Evolutionary conservation across 352 stramenopile species (phyloP).

Genomic region (Phytophthora cactorum): DNA sequence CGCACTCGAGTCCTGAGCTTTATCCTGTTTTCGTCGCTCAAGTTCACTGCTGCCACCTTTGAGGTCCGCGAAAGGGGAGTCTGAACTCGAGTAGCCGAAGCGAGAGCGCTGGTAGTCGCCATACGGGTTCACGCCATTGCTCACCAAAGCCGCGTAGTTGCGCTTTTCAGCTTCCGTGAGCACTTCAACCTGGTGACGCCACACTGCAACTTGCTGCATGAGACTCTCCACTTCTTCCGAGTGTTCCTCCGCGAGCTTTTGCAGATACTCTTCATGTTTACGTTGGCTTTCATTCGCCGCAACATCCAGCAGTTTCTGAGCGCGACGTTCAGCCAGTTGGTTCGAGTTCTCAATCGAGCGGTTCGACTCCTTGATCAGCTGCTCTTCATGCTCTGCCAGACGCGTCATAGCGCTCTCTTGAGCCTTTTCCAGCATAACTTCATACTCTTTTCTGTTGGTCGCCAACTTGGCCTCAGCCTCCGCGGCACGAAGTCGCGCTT

Average conservation of each 20-base stretch:
- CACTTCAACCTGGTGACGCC: conserved; percentile 86
- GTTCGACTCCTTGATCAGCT: conserved; percentile 79
- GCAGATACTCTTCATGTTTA: conserved; percentile 77
- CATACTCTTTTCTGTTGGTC: conserved; percentile 46
- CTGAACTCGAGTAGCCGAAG: conserved; percentile 44
- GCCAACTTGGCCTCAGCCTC: conserved; percentile 44
- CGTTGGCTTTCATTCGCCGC: conserved; percentile 59
- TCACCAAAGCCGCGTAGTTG: conserved; percentile 71
- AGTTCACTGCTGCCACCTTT: conserved; percentile 16
- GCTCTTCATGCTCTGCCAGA: conserved; percentile 69
- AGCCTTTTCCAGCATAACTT: conserved; percentile 53
- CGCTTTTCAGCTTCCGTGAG: conserved; percentile 83
- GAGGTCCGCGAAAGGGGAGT: conserved; percentile 30
- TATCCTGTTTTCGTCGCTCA: conserved; percentile 14
- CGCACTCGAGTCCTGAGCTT: conserved; percentile 6
- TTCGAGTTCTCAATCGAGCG: conserved; percentile 78
- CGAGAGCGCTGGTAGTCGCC: conserved; percentile 60
- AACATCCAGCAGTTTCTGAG: conserved; percentile 59
- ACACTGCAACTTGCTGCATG: conserved; percentile 82
- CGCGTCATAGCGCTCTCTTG: conserved; percentile 49
- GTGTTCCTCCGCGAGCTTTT: conserved; percentile 83
- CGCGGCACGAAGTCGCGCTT: conserved; percentile 41
- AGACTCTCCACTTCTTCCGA: conserved; percentile 84
- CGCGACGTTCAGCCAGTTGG: conserved; percentile 53
- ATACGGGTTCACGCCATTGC: conserved; percentile 66